Percentiles rank a stretch among this genome's conserved stretches.
Evolutionary conservation across 768 basidiomycete genomes (phyloP).

Genomic region (Leccinum barrowsii): DNA sequence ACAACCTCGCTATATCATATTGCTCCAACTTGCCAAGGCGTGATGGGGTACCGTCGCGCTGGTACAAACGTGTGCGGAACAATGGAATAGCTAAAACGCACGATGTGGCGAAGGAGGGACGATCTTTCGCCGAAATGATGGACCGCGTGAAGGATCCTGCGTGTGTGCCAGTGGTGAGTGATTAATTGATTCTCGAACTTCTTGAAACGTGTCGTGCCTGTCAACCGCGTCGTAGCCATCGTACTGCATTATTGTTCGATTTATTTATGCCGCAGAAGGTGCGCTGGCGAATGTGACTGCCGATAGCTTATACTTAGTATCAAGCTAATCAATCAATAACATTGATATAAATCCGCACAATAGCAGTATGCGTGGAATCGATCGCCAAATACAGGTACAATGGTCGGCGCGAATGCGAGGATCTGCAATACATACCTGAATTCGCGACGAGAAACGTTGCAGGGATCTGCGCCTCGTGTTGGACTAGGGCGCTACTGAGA

Average conservation of each 20-base stretch:
- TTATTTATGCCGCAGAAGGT: neutral
- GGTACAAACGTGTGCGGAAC: constrained; percentile 4
- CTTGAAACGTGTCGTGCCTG: constrained; percentile 11
- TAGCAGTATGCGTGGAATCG: neutral
- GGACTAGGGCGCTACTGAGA: neutral
- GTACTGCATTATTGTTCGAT: neutral
- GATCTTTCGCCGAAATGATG: constrained; percentile 15
- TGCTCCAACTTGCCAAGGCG: neutral
- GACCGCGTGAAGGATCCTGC: neutral
- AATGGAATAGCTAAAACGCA: constrained; percentile 3
- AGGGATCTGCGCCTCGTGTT: constrained; percentile 1
- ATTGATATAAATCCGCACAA: neutral
- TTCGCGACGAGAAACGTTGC: neutral
- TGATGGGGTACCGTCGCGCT: constrained; percentile 1
- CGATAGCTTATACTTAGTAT: neutral
- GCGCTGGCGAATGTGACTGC: neutral
- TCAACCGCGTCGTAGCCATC: constrained; percentile 3
- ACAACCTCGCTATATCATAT: neutral
- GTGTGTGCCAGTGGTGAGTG: neutral
- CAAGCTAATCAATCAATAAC: neutral
- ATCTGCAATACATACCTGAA: neutral
- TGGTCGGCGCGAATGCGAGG: neutral
- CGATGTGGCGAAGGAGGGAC: constrained; percentile 3
- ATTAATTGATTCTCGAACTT: constrained; percentile 3
- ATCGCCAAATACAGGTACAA: neutral